phyloP scores from a whole-genome alignment of 345 rosid species.

The Punica granatum region DNA sequence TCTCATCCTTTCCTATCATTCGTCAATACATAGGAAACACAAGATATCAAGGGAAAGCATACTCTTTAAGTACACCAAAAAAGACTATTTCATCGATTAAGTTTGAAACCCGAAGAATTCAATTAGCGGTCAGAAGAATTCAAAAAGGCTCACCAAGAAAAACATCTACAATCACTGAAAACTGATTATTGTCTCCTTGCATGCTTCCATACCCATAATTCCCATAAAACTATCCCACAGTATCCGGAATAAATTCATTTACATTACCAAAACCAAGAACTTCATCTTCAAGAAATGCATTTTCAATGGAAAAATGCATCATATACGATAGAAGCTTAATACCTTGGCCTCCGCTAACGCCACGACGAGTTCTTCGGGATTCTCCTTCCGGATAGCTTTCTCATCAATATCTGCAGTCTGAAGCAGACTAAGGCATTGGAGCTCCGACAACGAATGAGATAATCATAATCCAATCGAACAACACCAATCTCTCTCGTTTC shows the following conservation, averaged over 20 bases:
- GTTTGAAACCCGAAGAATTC: too few species aligned
- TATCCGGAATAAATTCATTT: background rate
- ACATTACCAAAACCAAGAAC: background rate
- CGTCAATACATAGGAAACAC: background rate
- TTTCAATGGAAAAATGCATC: background rate
- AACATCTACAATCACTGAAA: background rate
- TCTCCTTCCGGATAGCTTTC: constrained; percentile 60
- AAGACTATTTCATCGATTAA: too few species aligned
- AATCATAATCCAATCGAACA: too few species aligned
- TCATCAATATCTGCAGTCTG: constrained; percentile 96
- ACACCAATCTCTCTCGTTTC: too few species aligned
- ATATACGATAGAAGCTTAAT: background rate
- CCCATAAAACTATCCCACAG: background rate
- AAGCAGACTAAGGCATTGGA: background rate
- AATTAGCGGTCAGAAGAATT: too few species aligned
- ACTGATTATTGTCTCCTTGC: background rate
- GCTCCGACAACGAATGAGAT: background rate
- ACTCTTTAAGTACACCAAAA: background rate
- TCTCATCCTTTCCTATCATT: background rate
- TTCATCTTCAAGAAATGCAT: background rate
- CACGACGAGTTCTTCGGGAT: constrained; percentile 79
- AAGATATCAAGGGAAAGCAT: background rate
- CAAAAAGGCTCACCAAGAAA: background rate
- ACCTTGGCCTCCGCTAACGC: constrained; percentile 95
- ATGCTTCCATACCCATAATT: background rate